phyloP scores from a whole-genome alignment of 83 land plant species.

The Picea engelmannii region DNA sequence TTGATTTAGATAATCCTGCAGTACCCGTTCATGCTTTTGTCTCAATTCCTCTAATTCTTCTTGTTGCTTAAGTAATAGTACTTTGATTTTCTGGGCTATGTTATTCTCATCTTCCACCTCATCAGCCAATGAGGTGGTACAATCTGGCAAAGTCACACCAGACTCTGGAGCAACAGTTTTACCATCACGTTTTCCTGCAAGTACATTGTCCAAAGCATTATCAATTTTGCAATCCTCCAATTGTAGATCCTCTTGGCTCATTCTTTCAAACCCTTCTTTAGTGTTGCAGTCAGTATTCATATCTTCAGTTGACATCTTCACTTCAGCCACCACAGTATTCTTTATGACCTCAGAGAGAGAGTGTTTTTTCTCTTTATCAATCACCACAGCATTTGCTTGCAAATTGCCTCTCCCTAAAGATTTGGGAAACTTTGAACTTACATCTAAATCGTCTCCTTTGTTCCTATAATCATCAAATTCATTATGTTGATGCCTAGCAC shows the following conservation, averaged over 20 bases:
- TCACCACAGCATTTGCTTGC: not conserved
- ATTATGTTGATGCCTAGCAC: slow-evolving; percentile 2
- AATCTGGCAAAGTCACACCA: slow-evolving; percentile 2
- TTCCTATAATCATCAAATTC: slow-evolving; percentile 21
- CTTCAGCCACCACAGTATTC: slow-evolving; percentile 2
- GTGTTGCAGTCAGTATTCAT: not conserved
- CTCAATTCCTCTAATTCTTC: slow-evolving; percentile 45
- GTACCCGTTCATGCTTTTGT: slow-evolving; percentile 38
- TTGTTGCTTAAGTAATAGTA: slow-evolving; percentile 39
- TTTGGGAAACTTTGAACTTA: slow-evolving; percentile 9
- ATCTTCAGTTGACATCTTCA: not conserved
- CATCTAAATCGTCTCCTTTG: not conserved
- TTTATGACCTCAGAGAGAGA: slow-evolving; percentile 7
- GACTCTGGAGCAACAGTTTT: not conserved
- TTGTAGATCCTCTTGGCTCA: not conserved
- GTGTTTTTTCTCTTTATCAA: not conserved
- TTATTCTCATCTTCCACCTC: slow-evolving; percentile 24
- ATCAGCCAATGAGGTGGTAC: not conserved
- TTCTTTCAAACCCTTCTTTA: not conserved
- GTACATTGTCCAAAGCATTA: not conserved
- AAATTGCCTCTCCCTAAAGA: not conserved
- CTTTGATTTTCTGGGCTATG: slow-evolving; percentile 31
- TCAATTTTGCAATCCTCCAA: not conserved
- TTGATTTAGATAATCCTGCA: slow-evolving; percentile 35
- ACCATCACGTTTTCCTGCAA: slow-evolving; percentile 1